A percentile compares a stretch with the other conserved stretches of the same genome.
These are phyloP conservation scores for Sequoia sempervirens DNA, from an alignment of 75 land plant species.

Conservation along the genomic window DNA sequence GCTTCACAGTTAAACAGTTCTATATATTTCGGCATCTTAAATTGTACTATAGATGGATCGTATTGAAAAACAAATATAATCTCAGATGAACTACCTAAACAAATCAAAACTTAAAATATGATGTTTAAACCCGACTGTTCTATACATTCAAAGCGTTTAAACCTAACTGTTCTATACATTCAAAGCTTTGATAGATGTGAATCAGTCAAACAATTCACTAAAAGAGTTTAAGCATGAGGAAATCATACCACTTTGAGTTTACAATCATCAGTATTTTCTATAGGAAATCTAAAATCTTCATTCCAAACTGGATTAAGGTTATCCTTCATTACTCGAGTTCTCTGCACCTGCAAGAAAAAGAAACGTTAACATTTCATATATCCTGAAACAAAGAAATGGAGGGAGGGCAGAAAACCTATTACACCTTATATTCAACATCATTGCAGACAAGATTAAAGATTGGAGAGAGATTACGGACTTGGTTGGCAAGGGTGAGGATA, in stretches of 20 bases:
- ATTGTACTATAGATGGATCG: no score
- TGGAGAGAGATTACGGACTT: slow-evolving; percentile 26
- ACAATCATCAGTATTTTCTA: slow-evolving; percentile 12
- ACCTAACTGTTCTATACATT: neutral
- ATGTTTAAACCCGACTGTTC: no score
- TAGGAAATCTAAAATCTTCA: slow-evolving; percentile 58
- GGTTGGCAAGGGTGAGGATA: slow-evolving; percentile 56
- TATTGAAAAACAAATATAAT: no score
- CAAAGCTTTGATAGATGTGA: neutral
- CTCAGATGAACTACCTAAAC: no score
- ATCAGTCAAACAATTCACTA: neutral
- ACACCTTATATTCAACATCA: neutral
- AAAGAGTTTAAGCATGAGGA: neutral
- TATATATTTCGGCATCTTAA: no score
- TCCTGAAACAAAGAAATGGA: neutral
- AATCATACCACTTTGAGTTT: neutral
- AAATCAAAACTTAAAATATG: no score
- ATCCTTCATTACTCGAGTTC: slow-evolving; percentile 47
- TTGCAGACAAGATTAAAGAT: neutral
- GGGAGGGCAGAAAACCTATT: neutral
- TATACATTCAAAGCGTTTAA: no score
- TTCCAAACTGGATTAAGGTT: slow-evolving; percentile 72
- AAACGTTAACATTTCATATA: neutral
- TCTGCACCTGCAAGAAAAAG: slow-evolving; percentile 35
- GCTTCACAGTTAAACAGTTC: no score